phyloP scores from a whole-genome alignment of 2,329 filamentous ascomycete genomes.

The Trichoderma pleuroti region DNA sequence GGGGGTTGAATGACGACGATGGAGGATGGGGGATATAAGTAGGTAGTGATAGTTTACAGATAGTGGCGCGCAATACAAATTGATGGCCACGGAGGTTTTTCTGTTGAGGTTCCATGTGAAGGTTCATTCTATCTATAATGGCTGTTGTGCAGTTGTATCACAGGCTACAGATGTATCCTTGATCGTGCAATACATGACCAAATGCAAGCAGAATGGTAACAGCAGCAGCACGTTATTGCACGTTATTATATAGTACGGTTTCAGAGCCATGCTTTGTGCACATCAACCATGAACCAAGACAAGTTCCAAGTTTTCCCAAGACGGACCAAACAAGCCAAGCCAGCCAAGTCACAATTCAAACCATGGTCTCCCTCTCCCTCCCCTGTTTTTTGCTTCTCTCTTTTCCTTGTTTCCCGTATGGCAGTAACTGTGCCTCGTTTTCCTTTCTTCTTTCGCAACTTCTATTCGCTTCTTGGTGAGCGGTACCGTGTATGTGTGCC shows the following conservation, averaged over 20 bases:
- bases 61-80: constrained; percentile 31
- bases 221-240: neutral
- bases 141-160: neutral
- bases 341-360: neutral
- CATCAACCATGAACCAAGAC: neutral
- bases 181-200: neutral
- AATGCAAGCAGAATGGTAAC: neutral
- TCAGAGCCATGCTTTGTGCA: neutral
- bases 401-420: neutral
- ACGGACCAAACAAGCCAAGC: neutral
- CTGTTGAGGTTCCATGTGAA: neutral
- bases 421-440: neutral
- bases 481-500: neutral
- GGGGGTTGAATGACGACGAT: neutral
- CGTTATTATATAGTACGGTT: neutral
- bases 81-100: constrained; percentile 20
- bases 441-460: neutral
- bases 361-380: no score
- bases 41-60: constrained; percentile 30
- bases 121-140: neutral
- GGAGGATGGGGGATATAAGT: constrained; percentile 14
- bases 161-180: neutral
- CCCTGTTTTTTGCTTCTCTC: neutral
- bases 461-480: neutral
- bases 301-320: neutral